Evolutionary conservation across 2,329 filamentous ascomycete genomes (phyloP).

Genomic region (Verticillium klebahnii): DNA sequence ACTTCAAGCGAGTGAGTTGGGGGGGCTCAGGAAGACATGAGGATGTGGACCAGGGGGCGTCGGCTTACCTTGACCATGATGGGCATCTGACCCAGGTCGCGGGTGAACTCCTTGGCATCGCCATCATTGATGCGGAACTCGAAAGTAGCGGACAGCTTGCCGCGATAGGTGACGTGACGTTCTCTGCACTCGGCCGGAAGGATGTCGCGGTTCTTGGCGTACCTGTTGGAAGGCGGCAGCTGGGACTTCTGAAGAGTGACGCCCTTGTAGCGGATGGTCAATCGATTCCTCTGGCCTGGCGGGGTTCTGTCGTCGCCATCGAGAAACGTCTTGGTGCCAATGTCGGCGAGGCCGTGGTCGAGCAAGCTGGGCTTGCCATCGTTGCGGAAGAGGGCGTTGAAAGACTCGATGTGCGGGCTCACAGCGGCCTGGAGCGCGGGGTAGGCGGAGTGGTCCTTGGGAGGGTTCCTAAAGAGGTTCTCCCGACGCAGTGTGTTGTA

Average conservation of each 20-base stretch:
- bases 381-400: slow-evolving; percentile 80
- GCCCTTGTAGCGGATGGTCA: slow-evolving; percentile 75
- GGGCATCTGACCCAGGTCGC: slow-evolving; percentile 84
- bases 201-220: slow-evolving; percentile 77
- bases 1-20: slow-evolving; percentile 39
- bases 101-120: slow-evolving; percentile 74
- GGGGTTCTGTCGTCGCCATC: slow-evolving; percentile 69
- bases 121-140: slow-evolving; percentile 86
- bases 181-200: slow-evolving; percentile 92
- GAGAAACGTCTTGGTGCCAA: slow-evolving; percentile 82
- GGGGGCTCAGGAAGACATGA: not conserved
- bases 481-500: slow-evolving; percentile 85
- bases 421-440: slow-evolving; percentile 83
- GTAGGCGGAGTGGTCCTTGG: slow-evolving; percentile 82
- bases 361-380: slow-evolving; percentile 58
- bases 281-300: slow-evolving; percentile 61
- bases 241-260: slow-evolving; percentile 78
- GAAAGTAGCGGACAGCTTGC: slow-evolving; percentile 75
- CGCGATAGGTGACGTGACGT: slow-evolving; percentile 85
- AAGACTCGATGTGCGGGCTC: slow-evolving; percentile 88
- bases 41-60: not conserved
- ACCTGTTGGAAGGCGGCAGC: slow-evolving; percentile 78
- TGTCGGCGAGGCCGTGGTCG: slow-evolving; percentile 75
- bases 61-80: slow-evolving; percentile 80
- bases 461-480: slow-evolving; percentile 82